Evolutionary conservation across 2,329 filamentous ascomycete genomes (phyloP).

Genomic region (Ophiostoma ulmi): DNA sequence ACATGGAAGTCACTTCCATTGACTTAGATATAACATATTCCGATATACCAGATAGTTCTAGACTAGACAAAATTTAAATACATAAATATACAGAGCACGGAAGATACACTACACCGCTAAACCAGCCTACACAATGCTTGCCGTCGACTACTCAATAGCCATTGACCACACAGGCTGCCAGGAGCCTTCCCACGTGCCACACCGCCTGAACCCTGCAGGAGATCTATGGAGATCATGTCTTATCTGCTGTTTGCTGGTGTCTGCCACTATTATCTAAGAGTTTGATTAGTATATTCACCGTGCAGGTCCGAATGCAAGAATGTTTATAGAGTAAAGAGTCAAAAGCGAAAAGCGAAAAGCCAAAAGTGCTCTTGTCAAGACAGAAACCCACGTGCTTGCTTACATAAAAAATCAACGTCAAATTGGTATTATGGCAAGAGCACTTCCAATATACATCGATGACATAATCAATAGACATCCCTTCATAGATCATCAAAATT

Average conservation of each 20-base stretch:
- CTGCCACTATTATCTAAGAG: neutral
- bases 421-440: neutral
- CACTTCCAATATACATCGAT: neutral
- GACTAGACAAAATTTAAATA: neutral
- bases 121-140: neutral
- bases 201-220: neutral
- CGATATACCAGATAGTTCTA: neutral
- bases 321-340: neutral
- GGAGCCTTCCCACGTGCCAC: neutral
- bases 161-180: neutral
- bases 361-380: no score
- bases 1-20: no score
- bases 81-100: no score
- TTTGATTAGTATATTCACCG: no score
- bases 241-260: neutral
- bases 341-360: no score
- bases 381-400: neutral
- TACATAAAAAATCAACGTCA: neutral
- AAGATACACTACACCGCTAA: neutral
- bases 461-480: neutral
- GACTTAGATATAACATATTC: no score
- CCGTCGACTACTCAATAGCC: no score
- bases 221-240: neutral
- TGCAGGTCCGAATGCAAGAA: neutral
- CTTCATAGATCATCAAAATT: neutral